phyloP scores from a whole-genome alignment of 306 rosid species.

The Fragaria nilgerrensis region DNA sequence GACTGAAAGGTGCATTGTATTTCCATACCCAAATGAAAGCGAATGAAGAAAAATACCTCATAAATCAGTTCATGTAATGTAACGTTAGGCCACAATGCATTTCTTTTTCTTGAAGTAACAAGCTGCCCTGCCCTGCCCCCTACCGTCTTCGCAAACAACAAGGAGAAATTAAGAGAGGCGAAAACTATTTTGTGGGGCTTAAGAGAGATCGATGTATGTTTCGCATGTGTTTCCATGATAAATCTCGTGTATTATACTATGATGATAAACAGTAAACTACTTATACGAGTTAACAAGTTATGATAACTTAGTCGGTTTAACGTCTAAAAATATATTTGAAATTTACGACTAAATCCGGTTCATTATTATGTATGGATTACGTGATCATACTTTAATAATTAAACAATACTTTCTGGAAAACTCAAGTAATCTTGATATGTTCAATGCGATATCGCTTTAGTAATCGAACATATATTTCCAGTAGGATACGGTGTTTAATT shows the following conservation, averaged over 20 bases:
- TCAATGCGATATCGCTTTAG: not conserved
- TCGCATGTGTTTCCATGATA: not conserved
- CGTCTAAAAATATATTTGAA: not conserved
- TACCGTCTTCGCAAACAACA: not conserved
- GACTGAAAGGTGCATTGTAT: not conserved
- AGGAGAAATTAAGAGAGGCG: not conserved
- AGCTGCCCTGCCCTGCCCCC: not conserved
- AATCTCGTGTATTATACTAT: not conserved
- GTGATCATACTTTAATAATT: not conserved
- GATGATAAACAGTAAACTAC: not conserved
- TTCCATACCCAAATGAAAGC: slow-evolving; percentile 3
- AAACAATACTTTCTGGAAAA: not conserved
- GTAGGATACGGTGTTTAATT: not conserved
- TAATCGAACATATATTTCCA: not conserved
- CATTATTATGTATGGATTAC: not conserved
- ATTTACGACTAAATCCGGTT: not conserved
- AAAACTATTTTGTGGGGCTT: not conserved
- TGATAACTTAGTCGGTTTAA: not conserved
- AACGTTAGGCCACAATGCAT: not conserved
- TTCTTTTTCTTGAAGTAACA: slow-evolving; percentile 34
- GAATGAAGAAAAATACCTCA: not conserved
- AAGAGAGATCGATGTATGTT: not conserved
- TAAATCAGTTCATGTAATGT: not conserved
- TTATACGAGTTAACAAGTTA: too few relatives aligned
- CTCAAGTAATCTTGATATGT: not conserved